Evolutionary conservation across 1,284 basidiomycete genomes (phyloP), one percentile per base, ranked within the genome.

Genomic region (Cutaneotrichosporon arboriforme): DNA sequence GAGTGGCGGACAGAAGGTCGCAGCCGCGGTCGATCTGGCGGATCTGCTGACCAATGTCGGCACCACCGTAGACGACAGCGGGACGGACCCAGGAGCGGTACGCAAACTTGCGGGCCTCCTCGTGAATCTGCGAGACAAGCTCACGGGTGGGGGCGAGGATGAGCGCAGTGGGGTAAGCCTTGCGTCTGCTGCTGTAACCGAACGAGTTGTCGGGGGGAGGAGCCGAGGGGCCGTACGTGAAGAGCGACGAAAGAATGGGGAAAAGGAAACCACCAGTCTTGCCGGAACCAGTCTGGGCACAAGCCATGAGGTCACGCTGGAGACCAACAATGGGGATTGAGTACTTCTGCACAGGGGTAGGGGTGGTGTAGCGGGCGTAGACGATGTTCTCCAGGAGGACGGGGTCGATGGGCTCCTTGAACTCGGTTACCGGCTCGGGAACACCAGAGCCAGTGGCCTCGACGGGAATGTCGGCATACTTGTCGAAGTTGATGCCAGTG

Each of bases 401-500:
- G 41, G 87, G 83, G 77, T 99, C 91, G 69, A 99, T 80, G 60
- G 92, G 93, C 46, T 92, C 87, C 52, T 86, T 87, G 79, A 99
- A 99, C 54, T 85, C 82, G 61, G 76, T 83, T 64, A 97, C 84
- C 47, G 94, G 91, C 51, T 97, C 94, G 59, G 96, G 96, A 21
- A 96, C 93, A 63, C 88, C 90, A 57, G 85, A 84, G 64, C 96
- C 96, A 46, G 92, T 97, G 40, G 92, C 94, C 79, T 98, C 96
- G 65, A 99, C 93, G 61, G 96, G 96, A 70, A 98, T 98, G 76
- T 98, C 94, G 75, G 96, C 93, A 74, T 98, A 99, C 78, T 96
- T 96, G 81, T 98, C 96, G 71, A 99, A 99, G 81, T 99, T 99
- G 80, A 99, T 97, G 63, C 96, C 96, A 46, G 93, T 96, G 68